phyloP scores from a whole-genome alignment of 768 basidiomycete genomes.

The Glaciozyma martinii region DNA sequence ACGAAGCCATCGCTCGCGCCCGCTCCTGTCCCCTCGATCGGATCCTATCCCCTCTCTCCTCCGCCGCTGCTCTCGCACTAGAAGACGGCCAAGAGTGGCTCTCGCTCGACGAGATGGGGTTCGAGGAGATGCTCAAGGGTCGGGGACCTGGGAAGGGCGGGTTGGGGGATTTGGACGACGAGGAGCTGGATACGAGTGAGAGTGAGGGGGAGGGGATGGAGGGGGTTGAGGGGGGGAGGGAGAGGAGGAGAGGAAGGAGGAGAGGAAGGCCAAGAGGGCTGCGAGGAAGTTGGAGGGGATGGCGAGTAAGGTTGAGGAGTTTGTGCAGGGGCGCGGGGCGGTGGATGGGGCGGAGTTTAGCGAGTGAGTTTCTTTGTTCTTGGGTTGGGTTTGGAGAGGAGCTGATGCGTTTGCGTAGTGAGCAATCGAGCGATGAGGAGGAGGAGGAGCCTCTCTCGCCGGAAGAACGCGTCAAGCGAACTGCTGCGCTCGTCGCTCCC shows the following conservation, averaged over 20 bases:
- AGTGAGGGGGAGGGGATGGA: conserved; percentile 38
- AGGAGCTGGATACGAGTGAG: conserved; percentile 52
- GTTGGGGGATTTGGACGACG: conserved; percentile 37
- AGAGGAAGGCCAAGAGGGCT: conserved; percentile 42
- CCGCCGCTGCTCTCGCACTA: conserved; percentile 25
- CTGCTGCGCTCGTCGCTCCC: conserved; percentile 72
- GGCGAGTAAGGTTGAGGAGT: conserved; percentile 76
- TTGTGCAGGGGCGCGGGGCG: conserved; percentile 82
- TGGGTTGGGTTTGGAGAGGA: no score
- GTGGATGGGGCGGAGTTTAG: conserved; percentile 80
- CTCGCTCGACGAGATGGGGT: conserved; percentile 35
- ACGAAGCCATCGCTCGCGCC: conserved; percentile 48
- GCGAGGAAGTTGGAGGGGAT: conserved; percentile 62
- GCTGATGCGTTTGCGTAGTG: conserved; percentile 51
- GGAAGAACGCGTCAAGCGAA: conserved; percentile 50
- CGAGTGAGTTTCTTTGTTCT: conserved; percentile 54
- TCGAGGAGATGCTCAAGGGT: conserved; percentile 30
- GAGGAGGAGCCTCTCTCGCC: conserved; percentile 40
- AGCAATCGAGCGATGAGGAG: conserved; percentile 44
- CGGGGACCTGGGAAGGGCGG: conserved; percentile 11
- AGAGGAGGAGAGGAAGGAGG: conserved; percentile 36
- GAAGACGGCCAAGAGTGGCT: conserved; percentile 82
- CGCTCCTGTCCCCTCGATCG: conserved; percentile 23
- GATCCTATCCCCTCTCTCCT: conserved; percentile 26
- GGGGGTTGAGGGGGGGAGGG: conserved; percentile 39